Base-by-base conservation (phyloP, 1,139 yeast species). In the Starmera stellimalicola region DNA sequence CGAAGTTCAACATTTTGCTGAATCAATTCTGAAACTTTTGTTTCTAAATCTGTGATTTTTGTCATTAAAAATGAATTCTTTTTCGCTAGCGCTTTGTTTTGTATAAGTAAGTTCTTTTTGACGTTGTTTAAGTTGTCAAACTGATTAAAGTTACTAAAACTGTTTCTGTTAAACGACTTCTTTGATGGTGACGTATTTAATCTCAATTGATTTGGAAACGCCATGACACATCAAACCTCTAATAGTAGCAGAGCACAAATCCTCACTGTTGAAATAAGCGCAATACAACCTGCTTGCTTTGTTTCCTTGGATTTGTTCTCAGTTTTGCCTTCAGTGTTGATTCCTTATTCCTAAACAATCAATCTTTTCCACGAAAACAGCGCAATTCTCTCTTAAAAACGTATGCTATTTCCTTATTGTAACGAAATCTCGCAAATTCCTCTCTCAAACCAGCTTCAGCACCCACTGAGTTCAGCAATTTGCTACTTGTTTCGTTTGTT, bases 31-130 rank as follows among this genome's bases (percentile, higher is more conserved):
- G 67, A 59, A 16, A 72, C 50, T 39, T 60, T 66, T 11, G 54
- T 46, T 47, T 77, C 83, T 52, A 78, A 52, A 18, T 67, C 73
- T 2, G 66, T 54, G 14, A 77, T 58, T 39, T 62, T 69, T 24
- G 63, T 48, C 57, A 67, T 57, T 50, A 77, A 56, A 16, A 64
- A 51, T 7, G 76, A 65, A 49, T 76, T 77, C 36, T 68, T 69
- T 42, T 65, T 68, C 1, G 81, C 80, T 26, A 78, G 53, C 15
- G 70, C 63, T 39, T 61, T 62, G 51, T 77, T 77, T 47, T 77
- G 78, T 9, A 47, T 43, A 16, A 57, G 42, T 37, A 61, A 60
- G 32, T 57, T 58, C n/a, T 37, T 37, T 23, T 52, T 44, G 12
- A 39, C 34, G 8, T n/a, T 22, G 25, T 22, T 22, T 22, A 22